Evolutionary conservation across 805 yeast species (phyloP).

Genomic region (Teunomyces gatunensis): DNA sequence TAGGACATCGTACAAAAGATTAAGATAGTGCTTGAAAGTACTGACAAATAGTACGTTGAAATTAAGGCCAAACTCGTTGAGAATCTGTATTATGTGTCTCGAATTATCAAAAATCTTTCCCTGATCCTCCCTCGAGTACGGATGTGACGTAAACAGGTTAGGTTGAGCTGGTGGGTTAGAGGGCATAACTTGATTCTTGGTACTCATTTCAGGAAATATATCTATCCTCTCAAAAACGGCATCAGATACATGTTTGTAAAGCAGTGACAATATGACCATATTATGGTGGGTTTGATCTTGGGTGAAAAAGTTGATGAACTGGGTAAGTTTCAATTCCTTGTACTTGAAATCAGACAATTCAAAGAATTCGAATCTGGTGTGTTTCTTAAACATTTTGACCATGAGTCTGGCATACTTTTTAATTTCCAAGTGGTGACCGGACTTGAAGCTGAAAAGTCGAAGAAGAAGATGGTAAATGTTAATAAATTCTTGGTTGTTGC

Average conservation of each 20-base stretch:
- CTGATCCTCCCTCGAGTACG: conserved; percentile 15
- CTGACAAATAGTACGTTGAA: conserved; percentile 22
- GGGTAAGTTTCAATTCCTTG: conserved; percentile 17
- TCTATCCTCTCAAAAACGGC: conserved; percentile 11
- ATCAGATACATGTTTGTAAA: conserved; percentile 11
- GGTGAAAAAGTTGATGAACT: conserved; percentile 17
- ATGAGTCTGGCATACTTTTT: conserved; percentile 18
- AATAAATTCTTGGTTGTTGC: conserved; percentile 17
- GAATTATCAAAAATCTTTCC: conserved; percentile 12
- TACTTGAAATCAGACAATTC: conserved; percentile 16
- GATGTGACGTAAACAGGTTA: conserved; percentile 3
- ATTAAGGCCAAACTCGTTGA: conserved; percentile 25
- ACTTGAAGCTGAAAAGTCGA: conserved; percentile 19
- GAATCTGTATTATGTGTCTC: conserved; percentile 21
- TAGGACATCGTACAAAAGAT: conserved; percentile 16
- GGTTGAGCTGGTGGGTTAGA: not conserved
- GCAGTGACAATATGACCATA: conserved; percentile 14
- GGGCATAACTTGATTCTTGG: not conserved
- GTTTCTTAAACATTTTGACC: conserved; percentile 20
- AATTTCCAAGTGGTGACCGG: conserved; percentile 9
- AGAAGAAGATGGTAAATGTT: conserved; percentile 21
- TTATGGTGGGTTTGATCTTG: conserved; percentile 11
- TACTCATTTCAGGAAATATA: conserved; percentile 18
- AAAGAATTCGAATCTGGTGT: conserved; percentile 14
- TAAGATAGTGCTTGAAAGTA: conserved; percentile 22